phyloP scores from a whole-genome alignment of 169 alveolate genomes.

The Besnoitia besnoiti region DNA sequence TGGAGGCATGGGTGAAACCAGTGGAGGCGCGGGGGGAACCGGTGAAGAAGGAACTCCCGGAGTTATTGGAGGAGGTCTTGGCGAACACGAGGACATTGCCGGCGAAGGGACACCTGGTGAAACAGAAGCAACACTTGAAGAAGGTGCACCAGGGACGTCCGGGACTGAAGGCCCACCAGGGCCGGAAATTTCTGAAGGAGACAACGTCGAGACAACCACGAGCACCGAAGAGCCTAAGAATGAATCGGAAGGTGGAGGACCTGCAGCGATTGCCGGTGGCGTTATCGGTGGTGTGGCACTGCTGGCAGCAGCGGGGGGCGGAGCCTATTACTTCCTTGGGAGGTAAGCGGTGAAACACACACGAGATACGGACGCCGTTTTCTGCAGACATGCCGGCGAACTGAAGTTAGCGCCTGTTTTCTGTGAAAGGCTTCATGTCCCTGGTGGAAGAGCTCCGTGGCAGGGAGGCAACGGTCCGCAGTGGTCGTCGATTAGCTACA shows the following conservation, averaged over 20 bases:
- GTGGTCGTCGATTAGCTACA: too few species aligned
- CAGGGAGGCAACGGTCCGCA: neutral
- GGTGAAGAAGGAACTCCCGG: too few species aligned
- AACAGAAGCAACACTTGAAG: neutral
- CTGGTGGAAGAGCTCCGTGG: neutral
- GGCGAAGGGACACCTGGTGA: neutral
- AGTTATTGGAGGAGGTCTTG: too few species aligned
- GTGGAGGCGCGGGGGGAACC: too few species aligned
- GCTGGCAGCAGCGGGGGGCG: conserved; percentile 63
- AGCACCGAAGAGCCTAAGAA: neutral
- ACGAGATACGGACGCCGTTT: neutral
- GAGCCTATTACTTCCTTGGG: conserved; percentile 32
- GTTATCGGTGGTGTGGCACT: conserved; percentile 58
- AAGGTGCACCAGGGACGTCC: conserved; percentile 5
- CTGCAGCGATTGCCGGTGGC: conserved; percentile 67
- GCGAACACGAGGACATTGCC: too few species aligned
- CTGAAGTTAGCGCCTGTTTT: neutral
- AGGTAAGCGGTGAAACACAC: conserved; percentile 7
- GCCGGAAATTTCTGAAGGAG: neutral
- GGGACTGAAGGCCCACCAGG: neutral
- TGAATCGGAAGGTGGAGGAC: conserved; percentile 25
- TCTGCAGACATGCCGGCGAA: neutral
- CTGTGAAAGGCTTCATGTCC: neutral
- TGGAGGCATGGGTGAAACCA: too few species aligned
- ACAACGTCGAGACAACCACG: neutral